Conservation (phyloP, 2,329 filamentous ascomycete genomes). For the Apiospora phragmitis region DNA sequence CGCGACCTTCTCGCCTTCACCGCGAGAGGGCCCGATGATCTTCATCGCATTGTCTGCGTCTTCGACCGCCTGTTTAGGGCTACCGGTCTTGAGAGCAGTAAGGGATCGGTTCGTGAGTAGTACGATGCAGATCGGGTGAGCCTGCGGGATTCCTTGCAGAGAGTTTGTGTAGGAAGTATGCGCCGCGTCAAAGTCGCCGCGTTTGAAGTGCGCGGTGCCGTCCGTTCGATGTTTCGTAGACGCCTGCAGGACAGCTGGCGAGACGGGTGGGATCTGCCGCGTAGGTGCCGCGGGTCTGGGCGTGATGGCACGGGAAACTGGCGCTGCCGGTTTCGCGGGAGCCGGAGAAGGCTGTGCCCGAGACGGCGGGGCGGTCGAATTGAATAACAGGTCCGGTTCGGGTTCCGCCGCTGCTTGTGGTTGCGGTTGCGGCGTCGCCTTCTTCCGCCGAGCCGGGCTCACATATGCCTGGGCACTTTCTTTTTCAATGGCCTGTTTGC, state of each 20-base stretch:
- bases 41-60: conserved; percentile 81
- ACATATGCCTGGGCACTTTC: conserved; percentile 82
- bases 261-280: conserved; percentile 64
- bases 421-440: conserved; percentile 51
- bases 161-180: conserved; percentile 81
- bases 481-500: conserved; percentile 73
- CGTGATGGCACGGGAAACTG: conserved; percentile 44
- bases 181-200: conserved; percentile 86
- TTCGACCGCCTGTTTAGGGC: conserved; percentile 80
- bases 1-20: conserved; percentile 77
- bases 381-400: conserved; percentile 67
- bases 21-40: conserved; percentile 77
- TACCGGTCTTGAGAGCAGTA: conserved; percentile 87
- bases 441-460: conserved; percentile 81
- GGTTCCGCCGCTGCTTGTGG: conserved; percentile 43
- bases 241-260: conserved; percentile 67
- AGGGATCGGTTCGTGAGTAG: conserved; percentile 88
- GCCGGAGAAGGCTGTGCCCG: conserved; percentile 33
- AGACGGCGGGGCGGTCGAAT: conserved; percentile 37
- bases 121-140: conserved; percentile 84
- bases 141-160: conserved; percentile 69
- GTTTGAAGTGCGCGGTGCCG: conserved; percentile 88
- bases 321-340: conserved; percentile 36
- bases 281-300: conserved; percentile 47
- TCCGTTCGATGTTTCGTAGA: conserved; percentile 78